These are phyloP conservation scores for Funneliformis geosporum DNA, from an alignment of 192 early-diverging fungal species.

Conservation along the genomic window DNA sequence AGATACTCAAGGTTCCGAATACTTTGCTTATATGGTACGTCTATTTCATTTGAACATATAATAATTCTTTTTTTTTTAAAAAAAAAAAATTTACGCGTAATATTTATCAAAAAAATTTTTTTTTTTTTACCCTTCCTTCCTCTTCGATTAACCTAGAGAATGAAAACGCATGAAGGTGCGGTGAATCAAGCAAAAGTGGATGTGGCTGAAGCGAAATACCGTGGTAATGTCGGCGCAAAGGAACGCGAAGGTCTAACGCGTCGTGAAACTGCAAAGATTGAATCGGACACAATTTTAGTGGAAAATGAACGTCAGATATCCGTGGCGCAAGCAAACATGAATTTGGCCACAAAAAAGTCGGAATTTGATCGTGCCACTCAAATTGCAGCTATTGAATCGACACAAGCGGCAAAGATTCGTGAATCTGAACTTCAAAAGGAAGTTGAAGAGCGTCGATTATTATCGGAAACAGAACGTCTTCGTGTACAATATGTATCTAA, in stretches of 20 bases:
- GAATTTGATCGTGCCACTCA: conserved; percentile 44
- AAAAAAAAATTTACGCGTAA: no score
- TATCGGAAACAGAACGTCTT: conserved; percentile 46
- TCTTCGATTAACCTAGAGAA: conserved; percentile 1
- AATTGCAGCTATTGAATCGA: conserved; percentile 54
- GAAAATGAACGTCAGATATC: conserved; percentile 50
- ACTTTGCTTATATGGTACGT: conserved; percentile 53
- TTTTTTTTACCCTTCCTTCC: no score
- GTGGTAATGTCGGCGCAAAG: conserved; percentile 54
- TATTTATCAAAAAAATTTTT: background rate
- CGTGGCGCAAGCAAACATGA: conserved; percentile 45
- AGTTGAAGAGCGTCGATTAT: conserved; percentile 45
- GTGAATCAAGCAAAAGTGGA: conserved; percentile 61
- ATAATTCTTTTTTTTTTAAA: no score
- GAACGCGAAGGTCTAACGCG: conserved; percentile 51
- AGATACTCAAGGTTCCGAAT: conserved; percentile 53
- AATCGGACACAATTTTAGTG: conserved; percentile 49
- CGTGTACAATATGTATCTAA: conserved; percentile 49
- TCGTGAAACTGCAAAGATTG: conserved; percentile 42
- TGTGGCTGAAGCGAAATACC: conserved; percentile 50
- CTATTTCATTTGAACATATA: no score
- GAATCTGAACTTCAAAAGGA: conserved; percentile 50
- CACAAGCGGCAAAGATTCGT: conserved; percentile 42
- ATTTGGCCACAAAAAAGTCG: conserved; percentile 39
- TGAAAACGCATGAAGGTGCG: conserved; percentile 48